phyloP scores from a whole-genome alignment of 2,329 filamentous ascomycete species.

The Nemania sp. region DNA sequence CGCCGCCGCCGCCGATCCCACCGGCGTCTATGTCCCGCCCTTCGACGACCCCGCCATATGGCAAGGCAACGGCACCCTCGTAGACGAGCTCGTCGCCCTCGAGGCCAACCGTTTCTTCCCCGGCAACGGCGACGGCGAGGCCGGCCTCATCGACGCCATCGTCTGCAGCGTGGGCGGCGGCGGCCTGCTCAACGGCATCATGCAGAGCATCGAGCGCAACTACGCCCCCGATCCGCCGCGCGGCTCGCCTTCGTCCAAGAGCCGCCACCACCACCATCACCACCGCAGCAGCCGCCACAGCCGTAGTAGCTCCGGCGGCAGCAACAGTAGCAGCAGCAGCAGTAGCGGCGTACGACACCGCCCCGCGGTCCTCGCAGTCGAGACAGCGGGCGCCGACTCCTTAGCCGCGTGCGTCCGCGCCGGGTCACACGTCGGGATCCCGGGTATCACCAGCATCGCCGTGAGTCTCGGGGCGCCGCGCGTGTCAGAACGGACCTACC shows the following conservation, averaged over 20 bases:
- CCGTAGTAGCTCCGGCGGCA: too few relatives aligned
- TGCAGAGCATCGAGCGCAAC: slow-evolving; percentile 64
- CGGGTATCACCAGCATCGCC: slow-evolving; percentile 74
- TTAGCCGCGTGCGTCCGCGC: slow-evolving; percentile 64
- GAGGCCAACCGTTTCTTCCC: slow-evolving; percentile 43
- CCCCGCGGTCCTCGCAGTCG: slow-evolving; percentile 68
- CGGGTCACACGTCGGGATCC: slow-evolving; percentile 62
- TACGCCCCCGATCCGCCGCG: slow-evolving; percentile 5
- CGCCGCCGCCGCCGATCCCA: slow-evolving; percentile 54
- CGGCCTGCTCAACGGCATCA: slow-evolving; percentile 75
- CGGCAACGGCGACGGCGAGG: slow-evolving; percentile 30
- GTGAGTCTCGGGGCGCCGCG: slow-evolving; percentile 72
- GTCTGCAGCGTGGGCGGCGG: slow-evolving; percentile 82
- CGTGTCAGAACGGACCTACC: slow-evolving; percentile 70
- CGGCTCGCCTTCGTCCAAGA: not conserved
- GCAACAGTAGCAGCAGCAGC: not conserved
- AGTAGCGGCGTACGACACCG: slow-evolving; percentile 31
- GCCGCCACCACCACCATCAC: too few relatives aligned
- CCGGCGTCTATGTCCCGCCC: slow-evolving; percentile 65
- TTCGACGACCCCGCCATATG: slow-evolving; percentile 72
- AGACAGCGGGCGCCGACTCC: slow-evolving; percentile 75
- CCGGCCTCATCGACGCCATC: slow-evolving; percentile 61
- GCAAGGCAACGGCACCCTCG: slow-evolving; percentile 64
- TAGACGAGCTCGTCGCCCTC: slow-evolving; percentile 52
- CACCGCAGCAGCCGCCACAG: too few relatives aligned